Evolutionary conservation across 495 filamentous ascomycete genomes (phyloP), one percentile per base, ranked within the genome.

Genomic region (Penicillium tannophilum): DNA sequence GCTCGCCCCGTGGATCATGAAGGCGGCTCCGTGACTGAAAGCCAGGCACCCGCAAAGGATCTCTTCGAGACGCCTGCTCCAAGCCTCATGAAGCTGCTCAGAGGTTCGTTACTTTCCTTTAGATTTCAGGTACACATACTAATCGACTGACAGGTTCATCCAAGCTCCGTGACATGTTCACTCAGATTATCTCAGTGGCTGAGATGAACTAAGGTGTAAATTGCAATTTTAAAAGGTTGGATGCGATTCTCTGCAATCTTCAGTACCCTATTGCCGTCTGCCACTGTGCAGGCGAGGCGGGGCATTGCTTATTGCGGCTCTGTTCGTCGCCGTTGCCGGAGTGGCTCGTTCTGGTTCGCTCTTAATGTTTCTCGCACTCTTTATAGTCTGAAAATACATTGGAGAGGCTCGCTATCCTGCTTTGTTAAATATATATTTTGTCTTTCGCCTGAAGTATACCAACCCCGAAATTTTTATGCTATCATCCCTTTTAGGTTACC

Each of bases 1-100:
- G 81, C 76, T 80, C 76, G 75, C 78, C 82, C 77, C 69, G 63
- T 69, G 64, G 65, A 70, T 66, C 67, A 73, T 63, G 62, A 72
- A 70, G 60, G 69, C 65, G 70, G 68, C 67, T 72, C 65, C 65
- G 63, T 70, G 58, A 63, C 61, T 70, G 64, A 70, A 66, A 59
- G 67, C 72, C 68, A 69, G 68, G 68, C 64, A 67, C 64, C 66
- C 64, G 58, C 67, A 62, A 67, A 72, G 60, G 57, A 65, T 62
- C 54, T 63, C 67, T 55, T 67, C 52, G 59, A 60, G 46, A 63
- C 51, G 64, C 60, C 66, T 71, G 65, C 60, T 70, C 69, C 69
- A 68, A 69, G 62, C 65, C 63, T 66, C 56, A 59, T 67, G 63
- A 73, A 72, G 67, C 65, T 74, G 66, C 75, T 63, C 63, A 70